A percentile compares a stretch with the other conserved stretches of the same genome.
Conservation (phyloP, 805 yeast genomes). For the Teunomyces aglyptinius region DNA sequence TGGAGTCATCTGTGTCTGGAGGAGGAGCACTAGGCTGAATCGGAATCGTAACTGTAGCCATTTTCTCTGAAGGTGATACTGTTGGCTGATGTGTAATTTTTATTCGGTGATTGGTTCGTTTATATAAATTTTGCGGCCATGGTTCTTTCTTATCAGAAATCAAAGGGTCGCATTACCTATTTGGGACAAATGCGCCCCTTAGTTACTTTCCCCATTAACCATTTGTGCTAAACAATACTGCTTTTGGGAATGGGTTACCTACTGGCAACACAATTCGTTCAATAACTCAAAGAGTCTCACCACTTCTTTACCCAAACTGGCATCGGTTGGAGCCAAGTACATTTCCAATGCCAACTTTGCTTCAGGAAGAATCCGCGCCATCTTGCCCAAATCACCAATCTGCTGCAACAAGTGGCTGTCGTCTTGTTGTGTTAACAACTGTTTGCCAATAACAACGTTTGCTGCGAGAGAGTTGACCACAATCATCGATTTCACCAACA, state of each 20-base stretch:
- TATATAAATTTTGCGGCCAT: constrained; percentile 2
- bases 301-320: constrained; percentile 37
- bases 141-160: not conserved
- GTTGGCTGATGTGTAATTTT: not conserved
- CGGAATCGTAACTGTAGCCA: constrained; percentile 16
- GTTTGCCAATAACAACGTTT: constrained; percentile 19
- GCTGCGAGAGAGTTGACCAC: constrained; percentile 37
- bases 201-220: not conserved
- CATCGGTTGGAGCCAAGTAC: constrained; percentile 34
- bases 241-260: not conserved
- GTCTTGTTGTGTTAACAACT: constrained; percentile 13
- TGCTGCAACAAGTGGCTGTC: constrained; percentile 5
- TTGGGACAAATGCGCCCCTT: not conserved
- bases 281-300: constrained; percentile 30
- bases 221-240: not conserved
- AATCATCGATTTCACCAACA: constrained; percentile 32
- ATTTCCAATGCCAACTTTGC: constrained; percentile 33
- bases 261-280: constrained; percentile 12
- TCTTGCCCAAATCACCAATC: constrained; percentile 14
- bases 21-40: constrained; percentile 26
- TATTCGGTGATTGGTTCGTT: not conserved
- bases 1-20: constrained; percentile 10
- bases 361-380: constrained; percentile 34
- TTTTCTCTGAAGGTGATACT: constrained; percentile 2
- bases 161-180: not conserved